Evolutionary conservation across 768 basidiomycete species (phyloP).

Genomic region (Lentinula boryana): DNA sequence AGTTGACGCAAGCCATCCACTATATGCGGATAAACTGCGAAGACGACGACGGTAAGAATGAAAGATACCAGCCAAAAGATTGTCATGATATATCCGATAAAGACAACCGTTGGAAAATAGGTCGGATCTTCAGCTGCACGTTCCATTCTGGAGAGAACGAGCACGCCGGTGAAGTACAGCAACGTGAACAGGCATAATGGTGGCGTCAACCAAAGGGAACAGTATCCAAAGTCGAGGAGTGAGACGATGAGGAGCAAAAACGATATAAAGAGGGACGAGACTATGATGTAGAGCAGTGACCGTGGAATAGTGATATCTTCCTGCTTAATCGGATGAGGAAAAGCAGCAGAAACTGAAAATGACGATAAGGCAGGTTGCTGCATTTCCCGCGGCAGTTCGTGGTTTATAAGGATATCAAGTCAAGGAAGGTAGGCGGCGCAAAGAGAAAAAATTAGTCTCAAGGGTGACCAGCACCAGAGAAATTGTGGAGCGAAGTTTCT

Average conservation of each 20-base stretch:
- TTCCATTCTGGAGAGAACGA: constrained; percentile 20
- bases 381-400: neutral
- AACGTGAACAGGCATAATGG: constrained; percentile 23
- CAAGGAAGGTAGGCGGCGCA: neutral
- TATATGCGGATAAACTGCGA: constrained; percentile 12
- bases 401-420: neutral
- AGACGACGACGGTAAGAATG: constrained; percentile 21
- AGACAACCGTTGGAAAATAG: constrained; percentile 25
- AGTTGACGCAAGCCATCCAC: constrained; percentile 15
- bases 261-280: constrained; percentile 18
- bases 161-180: constrained; percentile 20
- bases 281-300: constrained; percentile 22
- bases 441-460: neutral
- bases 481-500: constrained; percentile 6
- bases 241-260: constrained; percentile 22
- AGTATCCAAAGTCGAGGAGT: constrained; percentile 26
- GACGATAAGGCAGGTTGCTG: constrained; percentile 4
- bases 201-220: constrained; percentile 27
- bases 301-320: constrained; percentile 15
- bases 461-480: constrained; percentile 24
- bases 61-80: constrained; percentile 24
- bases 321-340: constrained; percentile 7
- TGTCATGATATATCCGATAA: constrained; percentile 24
- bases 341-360: neutral
- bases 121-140: constrained; percentile 20